Evolutionary conservation across 2,329 filamentous ascomycete species (phyloP).

Genomic region (Aspergillus bombycis): DNA sequence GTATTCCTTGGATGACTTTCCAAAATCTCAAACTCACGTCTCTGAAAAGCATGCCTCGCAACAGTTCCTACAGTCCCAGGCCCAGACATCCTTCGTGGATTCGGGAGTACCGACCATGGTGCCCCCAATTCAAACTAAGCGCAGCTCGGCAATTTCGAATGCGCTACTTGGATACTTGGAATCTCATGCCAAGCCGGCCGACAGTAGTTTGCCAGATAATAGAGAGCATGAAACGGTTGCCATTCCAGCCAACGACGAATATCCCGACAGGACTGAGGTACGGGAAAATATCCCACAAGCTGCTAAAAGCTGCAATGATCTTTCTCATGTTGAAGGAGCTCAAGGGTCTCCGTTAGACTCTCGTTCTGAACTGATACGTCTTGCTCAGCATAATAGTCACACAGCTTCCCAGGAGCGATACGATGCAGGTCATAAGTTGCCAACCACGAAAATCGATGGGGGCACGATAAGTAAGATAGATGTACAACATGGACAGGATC

Average conservation of each 20-base stretch:
- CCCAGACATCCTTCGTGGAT: conserved; percentile 21
- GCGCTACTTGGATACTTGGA: conserved; percentile 13
- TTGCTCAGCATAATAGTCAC: background rate
- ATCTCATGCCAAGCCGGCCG: background rate
- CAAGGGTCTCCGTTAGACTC: background rate
- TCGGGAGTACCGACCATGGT: background rate
- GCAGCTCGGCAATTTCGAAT: background rate
- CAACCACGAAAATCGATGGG: background rate
- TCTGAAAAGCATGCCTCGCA: conserved; percentile 17
- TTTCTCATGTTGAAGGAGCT: background rate
- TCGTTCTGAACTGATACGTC: background rate
- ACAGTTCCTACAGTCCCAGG: conserved; percentile 27
- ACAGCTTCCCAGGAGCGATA: background rate
- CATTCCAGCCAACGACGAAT: background rate
- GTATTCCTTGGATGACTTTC: conserved; percentile 11
- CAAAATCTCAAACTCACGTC: conserved; percentile 19
- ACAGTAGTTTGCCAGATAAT: background rate
- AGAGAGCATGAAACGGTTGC: background rate
- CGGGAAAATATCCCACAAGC: background rate
- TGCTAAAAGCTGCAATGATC: background rate
- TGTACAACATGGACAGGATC: background rate
- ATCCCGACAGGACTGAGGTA: background rate
- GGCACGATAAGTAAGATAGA: background rate
- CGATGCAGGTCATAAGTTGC: background rate
- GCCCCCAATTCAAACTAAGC: background rate